Conservation (phyloP, 805 yeast species). For the Lipomyces starkeyi region DNA sequence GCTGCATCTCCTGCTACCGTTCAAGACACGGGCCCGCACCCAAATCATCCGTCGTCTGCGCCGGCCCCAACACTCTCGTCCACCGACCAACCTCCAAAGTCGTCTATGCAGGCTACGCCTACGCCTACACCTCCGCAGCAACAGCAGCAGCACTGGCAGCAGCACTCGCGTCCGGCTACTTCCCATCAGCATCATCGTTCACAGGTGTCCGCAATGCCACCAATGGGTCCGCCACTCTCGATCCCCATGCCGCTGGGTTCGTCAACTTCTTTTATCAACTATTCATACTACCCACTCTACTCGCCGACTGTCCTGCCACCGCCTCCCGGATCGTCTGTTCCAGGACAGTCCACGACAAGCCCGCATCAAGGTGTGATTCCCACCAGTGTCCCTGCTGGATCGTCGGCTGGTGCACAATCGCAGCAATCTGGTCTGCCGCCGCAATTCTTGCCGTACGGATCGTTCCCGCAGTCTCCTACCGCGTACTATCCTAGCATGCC, state of each 20-base stretch:
- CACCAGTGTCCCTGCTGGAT: not conserved
- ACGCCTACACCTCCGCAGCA: conserved; percentile 6
- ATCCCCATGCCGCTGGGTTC: not conserved
- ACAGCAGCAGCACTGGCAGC: conserved; percentile 13
- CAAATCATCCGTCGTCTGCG: conserved; percentile 6
- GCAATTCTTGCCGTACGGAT: conserved; percentile 9
- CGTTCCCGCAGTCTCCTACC: conserved; percentile 9
- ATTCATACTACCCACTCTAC: not conserved
- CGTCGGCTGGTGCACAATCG: not conserved
- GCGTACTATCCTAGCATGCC: conserved; percentile 11
- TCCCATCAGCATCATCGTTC: not conserved
- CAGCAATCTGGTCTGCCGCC: conserved; percentile 6
- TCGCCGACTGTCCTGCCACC: not conserved
- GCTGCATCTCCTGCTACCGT: not conserved
- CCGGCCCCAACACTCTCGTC: conserved; percentile 7
- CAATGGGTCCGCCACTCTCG: not conserved
- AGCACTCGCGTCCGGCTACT: conserved; percentile 11
- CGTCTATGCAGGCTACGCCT: conserved; percentile 2
- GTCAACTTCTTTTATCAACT: not conserved
- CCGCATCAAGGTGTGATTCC: conserved; percentile 2
- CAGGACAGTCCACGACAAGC: not conserved
- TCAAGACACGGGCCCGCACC: not conserved
- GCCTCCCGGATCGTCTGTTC: not conserved
- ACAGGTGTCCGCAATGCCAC: conserved; percentile 6
- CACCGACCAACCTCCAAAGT: not conserved